phyloP scores from a whole-genome alignment of 202 grass and related monocot genomes.

The Thinopyrum obtusiflorum region DNA sequence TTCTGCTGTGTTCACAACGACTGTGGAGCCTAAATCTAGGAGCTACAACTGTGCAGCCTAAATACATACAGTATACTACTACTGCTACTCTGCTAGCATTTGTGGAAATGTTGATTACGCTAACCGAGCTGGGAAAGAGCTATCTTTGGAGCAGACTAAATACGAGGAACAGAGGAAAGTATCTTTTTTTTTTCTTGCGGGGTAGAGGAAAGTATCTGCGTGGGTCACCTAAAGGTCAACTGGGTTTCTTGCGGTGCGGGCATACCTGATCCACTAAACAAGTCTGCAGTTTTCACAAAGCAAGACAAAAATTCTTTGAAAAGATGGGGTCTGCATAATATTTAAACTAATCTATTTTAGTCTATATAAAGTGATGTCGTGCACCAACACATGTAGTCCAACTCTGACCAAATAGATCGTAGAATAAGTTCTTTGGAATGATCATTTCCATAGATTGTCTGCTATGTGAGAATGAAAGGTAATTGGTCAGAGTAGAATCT shows the following conservation, averaged over 20 bases:
- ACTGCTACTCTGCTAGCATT: neutral
- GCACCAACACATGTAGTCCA: neutral
- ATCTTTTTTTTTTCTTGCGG: neutral
- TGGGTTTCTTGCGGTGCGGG: conserved; percentile 24
- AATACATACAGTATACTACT: neutral
- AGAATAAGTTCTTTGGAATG: neutral
- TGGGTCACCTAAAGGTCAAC: neutral
- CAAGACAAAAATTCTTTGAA: neutral
- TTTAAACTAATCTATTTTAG: neutral
- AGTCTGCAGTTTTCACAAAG: neutral
- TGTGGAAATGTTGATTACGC: conserved; percentile 28
- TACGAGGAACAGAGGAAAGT: neutral
- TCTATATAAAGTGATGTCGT: neutral
- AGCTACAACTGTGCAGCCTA: neutral
- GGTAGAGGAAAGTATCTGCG: conserved; percentile 8
- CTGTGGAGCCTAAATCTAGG: neutral
- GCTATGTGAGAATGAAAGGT: no score
- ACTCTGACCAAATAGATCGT: neutral
- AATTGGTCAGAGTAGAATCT: no score
- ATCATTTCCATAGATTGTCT: no score
- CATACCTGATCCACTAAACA: neutral
- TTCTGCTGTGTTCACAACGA: conserved; percentile 36
- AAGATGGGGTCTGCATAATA: neutral
- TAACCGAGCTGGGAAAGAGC: neutral
- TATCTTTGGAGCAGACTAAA: neutral